A percentile compares a stretch with the other conserved stretches of the same genome.
phyloP scores from a whole-genome alignment of 1,139 yeast species.

The Suhomyces bokatorum region DNA sequence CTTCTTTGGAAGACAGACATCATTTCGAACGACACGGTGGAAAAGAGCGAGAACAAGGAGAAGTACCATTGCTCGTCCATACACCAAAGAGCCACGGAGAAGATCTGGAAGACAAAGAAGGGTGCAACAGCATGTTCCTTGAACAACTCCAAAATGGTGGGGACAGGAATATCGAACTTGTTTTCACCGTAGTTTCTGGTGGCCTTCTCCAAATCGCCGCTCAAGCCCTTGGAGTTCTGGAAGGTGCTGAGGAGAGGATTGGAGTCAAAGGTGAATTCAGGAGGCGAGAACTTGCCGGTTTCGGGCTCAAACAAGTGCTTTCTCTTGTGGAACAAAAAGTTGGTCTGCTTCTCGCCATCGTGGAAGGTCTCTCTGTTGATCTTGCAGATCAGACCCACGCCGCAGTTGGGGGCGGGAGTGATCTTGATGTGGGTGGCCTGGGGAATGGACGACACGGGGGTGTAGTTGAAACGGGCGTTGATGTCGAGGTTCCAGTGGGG shows the following conservation, averaged over 20 bases:
- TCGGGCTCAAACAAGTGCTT: constrained; percentile 71
- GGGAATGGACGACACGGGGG: constrained; percentile 47
- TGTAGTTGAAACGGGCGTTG: constrained; percentile 70
- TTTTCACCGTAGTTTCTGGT: constrained; percentile 76
- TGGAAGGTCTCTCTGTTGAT: constrained; percentile 59
- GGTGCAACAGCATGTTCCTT: constrained; percentile 99
- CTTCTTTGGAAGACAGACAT: constrained; percentile 96
- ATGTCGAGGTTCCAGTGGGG: constrained; percentile 93
- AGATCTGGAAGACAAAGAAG: constrained; percentile 92
- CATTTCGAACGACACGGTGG: constrained; percentile 90
- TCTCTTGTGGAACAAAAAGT: constrained; percentile 89
- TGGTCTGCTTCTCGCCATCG: constrained; percentile 62
- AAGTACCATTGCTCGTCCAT: constrained; percentile 98
- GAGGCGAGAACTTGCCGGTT: constrained; percentile 68
- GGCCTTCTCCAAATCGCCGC: constrained; percentile 56
- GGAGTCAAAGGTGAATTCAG: constrained; percentile 72
- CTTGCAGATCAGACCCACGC: constrained; percentile 76
- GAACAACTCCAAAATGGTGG: constrained; percentile 85
- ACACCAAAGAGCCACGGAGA: constrained; percentile 94
- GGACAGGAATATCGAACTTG: constrained; percentile 91
- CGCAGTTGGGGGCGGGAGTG: constrained; percentile 82
- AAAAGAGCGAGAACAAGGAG: constrained; percentile 85
- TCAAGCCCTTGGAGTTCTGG: constrained; percentile 64
- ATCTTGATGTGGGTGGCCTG: constrained; percentile 74
- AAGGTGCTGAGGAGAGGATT: constrained; percentile 58